A percentile compares a stretch with the other conserved stretches of the same genome.
These are phyloP conservation scores for Fulvia fulva DNA, from an alignment of 2,329 filamentous ascomycete genomes.

Conservation along the genomic window DNA sequence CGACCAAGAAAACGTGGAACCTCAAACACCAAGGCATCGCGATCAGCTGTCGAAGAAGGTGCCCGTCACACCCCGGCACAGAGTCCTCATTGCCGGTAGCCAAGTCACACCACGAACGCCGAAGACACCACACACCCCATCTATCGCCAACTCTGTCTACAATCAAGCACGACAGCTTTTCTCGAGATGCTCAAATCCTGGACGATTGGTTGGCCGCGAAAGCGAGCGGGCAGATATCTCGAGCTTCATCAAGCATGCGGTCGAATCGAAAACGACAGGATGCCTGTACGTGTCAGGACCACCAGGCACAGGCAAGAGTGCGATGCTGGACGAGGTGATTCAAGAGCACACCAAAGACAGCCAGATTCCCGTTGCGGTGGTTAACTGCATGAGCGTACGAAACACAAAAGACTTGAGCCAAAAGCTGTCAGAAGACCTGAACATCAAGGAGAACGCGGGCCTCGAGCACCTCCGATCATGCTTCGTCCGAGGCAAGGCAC, in stretches of 20 bases:
- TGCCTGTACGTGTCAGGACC: conserved; percentile 95
- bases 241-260: conserved; percentile 63
- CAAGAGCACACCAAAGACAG: conserved; percentile 51
- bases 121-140: conserved; percentile 67
- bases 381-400: conserved; percentile 98
- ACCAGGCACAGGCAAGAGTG: conserved; percentile 94
- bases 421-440: conserved; percentile 68
- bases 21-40: conserved; percentile 71
- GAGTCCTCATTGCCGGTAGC: conserved; percentile 72
- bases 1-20: conserved; percentile 39
- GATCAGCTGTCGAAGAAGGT: conserved; percentile 68
- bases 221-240: conserved; percentile 61
- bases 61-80: conserved; percentile 76
- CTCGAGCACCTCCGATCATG: conserved; percentile 64
- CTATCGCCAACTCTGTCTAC: conserved; percentile 69
- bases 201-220: conserved; percentile 74
- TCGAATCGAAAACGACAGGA: conserved; percentile 60
- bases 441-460: conserved; percentile 60
- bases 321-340: conserved; percentile 79
- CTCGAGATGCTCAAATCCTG: conserved; percentile 70
- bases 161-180: conserved; percentile 85
- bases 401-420: conserved; percentile 80
- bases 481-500: conserved; percentile 60
- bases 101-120: conserved; percentile 75
- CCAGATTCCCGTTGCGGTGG: conserved; percentile 65